These are phyloP conservation scores for Eutrema yunnanense DNA, from an alignment of 345 rosid genomes.

Conservation along the genomic window DNA sequence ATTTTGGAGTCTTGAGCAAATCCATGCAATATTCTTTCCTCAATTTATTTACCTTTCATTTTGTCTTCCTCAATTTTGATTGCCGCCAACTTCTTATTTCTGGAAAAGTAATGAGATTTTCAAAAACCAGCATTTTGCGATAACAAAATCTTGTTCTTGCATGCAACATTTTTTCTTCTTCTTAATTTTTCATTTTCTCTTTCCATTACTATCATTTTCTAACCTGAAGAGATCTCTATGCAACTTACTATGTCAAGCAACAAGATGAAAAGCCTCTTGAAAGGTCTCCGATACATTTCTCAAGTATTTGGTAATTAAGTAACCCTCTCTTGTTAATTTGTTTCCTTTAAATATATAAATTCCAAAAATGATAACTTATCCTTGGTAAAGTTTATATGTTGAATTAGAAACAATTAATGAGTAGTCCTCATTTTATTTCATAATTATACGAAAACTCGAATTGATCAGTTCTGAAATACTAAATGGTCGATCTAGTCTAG, in stretches of 20 bases:
- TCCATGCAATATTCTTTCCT: not conserved
- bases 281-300: conserved; percentile 70
- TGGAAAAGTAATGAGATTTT: not conserved
- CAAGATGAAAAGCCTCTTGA: conserved; percentile 77
- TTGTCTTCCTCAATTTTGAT: not conserved
- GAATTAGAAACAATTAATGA: not conserved
- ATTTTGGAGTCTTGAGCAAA: not conserved
- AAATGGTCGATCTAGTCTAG: no score
- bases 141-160: not conserved
- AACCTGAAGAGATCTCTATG: not conserved
- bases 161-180: not conserved
- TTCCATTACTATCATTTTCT: not conserved
- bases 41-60: not conserved
- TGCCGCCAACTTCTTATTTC: not conserved
- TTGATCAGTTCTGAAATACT: no score
- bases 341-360: not conserved
- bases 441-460: no score
- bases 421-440: not conserved
- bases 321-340: not conserved
- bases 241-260: conserved; percentile 42
- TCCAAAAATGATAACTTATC: not conserved
- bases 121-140: not conserved
- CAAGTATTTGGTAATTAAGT: conserved; percentile 58
- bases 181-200: not conserved
- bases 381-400: not conserved